A percentile compares a stretch with the other conserved stretches of the same genome.
Conservation (phyloP, 805 yeast species). For the Yamadazyma olivae region DNA sequence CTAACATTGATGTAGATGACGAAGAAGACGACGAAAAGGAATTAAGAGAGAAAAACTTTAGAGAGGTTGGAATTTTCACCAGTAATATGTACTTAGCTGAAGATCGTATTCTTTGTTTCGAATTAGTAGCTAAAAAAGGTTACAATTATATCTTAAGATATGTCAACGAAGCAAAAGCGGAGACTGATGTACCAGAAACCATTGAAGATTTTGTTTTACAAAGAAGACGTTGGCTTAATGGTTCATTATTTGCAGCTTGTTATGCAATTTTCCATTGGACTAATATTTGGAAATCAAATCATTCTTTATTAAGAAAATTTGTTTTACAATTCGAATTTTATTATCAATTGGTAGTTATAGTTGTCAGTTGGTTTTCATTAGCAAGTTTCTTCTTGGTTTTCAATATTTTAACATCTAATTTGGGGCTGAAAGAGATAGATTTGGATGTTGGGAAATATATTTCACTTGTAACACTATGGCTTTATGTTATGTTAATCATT, state of each 20-base stretch:
- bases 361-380: slow-evolving; percentile 90
- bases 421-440: slow-evolving; percentile 59
- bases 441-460: slow-evolving; percentile 75
- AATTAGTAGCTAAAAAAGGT: slow-evolving; percentile 79
- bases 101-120: slow-evolving; percentile 93
- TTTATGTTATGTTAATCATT: slow-evolving; percentile 75
- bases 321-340: slow-evolving; percentile 84
- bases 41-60: slow-evolving; percentile 35
- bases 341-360: slow-evolving; percentile 69
- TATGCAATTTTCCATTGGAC: slow-evolving; percentile 83
- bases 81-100: slow-evolving; percentile 97
- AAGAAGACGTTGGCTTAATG: slow-evolving; percentile 97
- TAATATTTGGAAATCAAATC: slow-evolving; percentile 87
- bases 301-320: slow-evolving; percentile 74
- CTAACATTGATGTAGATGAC: slow-evolving; percentile 45
- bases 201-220: slow-evolving; percentile 93
- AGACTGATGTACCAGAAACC: slow-evolving; percentile 95
- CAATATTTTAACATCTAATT: slow-evolving; percentile 76
- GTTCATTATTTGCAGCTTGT: slow-evolving; percentile 95
- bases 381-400: slow-evolving; percentile 90
- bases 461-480: slow-evolving; percentile 79
- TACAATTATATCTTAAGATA: slow-evolving; percentile 78
- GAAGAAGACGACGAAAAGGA: slow-evolving; percentile 39
- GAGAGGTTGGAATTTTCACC: slow-evolving; percentile 72
- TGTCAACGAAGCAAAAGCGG: slow-evolving; percentile 85